Evolutionary conservation across 805 yeast genomes (phyloP).

Genomic region (Schwanniomyces occidentalis): DNA sequence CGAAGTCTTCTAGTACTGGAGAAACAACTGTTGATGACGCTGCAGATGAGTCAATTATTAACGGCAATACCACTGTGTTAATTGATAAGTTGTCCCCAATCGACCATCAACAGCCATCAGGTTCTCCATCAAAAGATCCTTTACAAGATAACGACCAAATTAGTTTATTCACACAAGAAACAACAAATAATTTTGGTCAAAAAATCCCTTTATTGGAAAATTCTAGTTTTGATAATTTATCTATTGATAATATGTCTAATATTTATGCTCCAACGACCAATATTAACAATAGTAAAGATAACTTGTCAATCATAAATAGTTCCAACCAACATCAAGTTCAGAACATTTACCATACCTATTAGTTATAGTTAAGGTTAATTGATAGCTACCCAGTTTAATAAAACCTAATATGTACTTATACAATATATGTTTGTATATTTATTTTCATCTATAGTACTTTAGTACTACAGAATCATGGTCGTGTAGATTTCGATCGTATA

Average conservation of each 20-base stretch:
- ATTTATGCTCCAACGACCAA: neutral
- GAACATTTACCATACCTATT: conserved; percentile 24
- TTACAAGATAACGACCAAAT: conserved; percentile 8
- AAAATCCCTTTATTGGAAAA: conserved; percentile 26
- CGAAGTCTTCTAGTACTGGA: conserved; percentile 1
- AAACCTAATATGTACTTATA: no score
- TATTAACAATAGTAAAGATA: conserved; percentile 15
- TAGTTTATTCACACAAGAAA: conserved; percentile 11
- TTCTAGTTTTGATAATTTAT: conserved; percentile 17
- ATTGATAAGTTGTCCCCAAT: no score
- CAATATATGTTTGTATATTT: no score
- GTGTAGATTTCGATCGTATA: no score
- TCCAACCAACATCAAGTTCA: conserved; percentile 10
- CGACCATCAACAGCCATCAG: no score
- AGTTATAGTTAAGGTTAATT: no score
- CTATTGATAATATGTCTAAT: conserved; percentile 9
- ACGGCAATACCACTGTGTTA: no score
- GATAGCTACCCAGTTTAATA: no score
- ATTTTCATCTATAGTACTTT: no score
- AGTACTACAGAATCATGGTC: no score
- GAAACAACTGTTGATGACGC: neutral
- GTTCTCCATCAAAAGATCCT: no score
- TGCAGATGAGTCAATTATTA: no score
- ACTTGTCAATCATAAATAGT: conserved; percentile 21
- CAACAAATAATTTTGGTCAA: conserved; percentile 19